These are phyloP conservation scores for Liquidambar formosana DNA, from an alignment of 164 flowering plant genomes.

Conservation along the genomic window DNA sequence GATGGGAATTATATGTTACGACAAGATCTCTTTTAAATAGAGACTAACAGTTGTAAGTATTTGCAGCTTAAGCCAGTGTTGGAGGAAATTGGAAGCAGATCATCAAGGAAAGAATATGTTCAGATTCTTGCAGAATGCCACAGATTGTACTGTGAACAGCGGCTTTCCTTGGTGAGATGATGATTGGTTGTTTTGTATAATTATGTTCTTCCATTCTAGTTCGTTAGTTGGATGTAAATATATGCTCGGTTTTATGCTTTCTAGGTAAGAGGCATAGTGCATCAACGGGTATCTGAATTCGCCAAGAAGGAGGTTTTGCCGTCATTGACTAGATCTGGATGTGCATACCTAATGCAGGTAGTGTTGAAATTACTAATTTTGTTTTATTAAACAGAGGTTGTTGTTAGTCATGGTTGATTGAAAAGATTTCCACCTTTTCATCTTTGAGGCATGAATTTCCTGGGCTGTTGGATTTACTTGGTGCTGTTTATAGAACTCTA, in stretches of 20 bases:
- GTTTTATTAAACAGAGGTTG: neutral
- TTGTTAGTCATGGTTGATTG: neutral
- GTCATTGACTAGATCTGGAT: conserved; percentile 94
- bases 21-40: neutral
- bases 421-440: neutral
- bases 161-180: conserved; percentile 78
- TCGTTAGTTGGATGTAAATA: neutral
- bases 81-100: conserved; percentile 90
- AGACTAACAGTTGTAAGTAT: conserved; percentile 8
- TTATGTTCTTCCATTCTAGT: neutral
- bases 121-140: conserved; percentile 91
- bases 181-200: conserved; percentile 13
- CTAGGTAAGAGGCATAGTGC: conserved; percentile 82
- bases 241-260: conserved; percentile 9
- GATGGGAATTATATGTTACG: neutral
- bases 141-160: conserved; percentile 89
- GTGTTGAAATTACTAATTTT: conserved; percentile 6
- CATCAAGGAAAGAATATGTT: conserved; percentile 83
- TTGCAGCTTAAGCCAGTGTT: conserved; percentile 83
- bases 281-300: conserved; percentile 86
- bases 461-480: neutral
- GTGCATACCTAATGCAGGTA: conserved; percentile 96
- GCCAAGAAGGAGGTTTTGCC: conserved; percentile 88
- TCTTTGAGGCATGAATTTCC: neutral
- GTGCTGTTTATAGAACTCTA: neutral